Evolutionary conservation across 169 alveolate genomes (phyloP), one percentile per base, ranked within the genome.

Genomic region (Sarcocystis neurona): DNA sequence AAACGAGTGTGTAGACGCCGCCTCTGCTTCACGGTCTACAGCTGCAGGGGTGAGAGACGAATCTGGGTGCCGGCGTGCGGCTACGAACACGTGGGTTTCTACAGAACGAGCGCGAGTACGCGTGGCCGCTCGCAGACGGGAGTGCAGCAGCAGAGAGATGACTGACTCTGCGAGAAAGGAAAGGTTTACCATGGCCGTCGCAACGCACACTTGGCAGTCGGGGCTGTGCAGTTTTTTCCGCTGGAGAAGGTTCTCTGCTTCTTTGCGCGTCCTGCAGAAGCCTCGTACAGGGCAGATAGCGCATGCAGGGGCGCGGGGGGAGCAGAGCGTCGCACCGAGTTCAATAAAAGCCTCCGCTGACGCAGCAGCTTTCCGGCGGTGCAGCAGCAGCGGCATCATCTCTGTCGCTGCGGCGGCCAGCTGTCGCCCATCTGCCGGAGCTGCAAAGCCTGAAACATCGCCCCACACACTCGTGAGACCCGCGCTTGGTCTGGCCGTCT

Each of bases 241-340:
- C 8, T 18, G 60, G 60, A 10, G 60, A 50, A 50, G 60, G 8
- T 10, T 50, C 60, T 18, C 18, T 50, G n/a, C 60, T 50, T 18
- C 8, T 50, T 50, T 8, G 60, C n/a, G 60, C 60, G 18, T 50
- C 60, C 18, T 50, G 58, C 48, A 80, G 48, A 34, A 80, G 23
- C 10, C 4, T 80, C 15, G 37, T 72, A 85, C 77, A 5, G 95
- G 95, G 74, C 95, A 93, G 43, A 60, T 47, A 48, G 30, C 34
- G 66, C 95, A 93, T 32, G 90, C 85, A 37, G 95, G 95, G 41
- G 90, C 39, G 37, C 79, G 79, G 34, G 88, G 88, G 70, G 74
- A 85, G 89, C 95, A 93, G 39, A 93, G 47, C 66, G 93, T 90
- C 32, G 95, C 92, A 37, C 95, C 95, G 47, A 93, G 82, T 79